Evolutionary conservation across 2,329 filamentous ascomycete genomes (phyloP).

Genomic region (Aspergillus sp.): DNA sequence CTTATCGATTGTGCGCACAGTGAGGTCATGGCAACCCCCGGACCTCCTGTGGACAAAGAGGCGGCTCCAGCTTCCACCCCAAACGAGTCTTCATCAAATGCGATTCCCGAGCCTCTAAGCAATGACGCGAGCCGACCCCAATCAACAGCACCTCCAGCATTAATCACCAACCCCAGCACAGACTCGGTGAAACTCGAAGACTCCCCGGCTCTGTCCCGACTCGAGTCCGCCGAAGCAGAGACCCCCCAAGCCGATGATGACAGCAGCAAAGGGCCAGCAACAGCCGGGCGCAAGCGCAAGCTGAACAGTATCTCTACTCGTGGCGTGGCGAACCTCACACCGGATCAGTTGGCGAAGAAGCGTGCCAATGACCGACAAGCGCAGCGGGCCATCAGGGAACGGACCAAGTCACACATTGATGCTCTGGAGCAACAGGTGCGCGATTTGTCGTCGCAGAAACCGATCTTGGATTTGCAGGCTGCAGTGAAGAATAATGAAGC

Average conservation of each 20-base stretch:
- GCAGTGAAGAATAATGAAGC: slow-evolving; percentile 69
- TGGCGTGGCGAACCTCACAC: slow-evolving; percentile 79
- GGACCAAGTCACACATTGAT: slow-evolving; percentile 75
- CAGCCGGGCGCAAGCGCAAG: slow-evolving; percentile 38
- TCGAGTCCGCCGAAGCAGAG: slow-evolving; percentile 18
- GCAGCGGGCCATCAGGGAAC: slow-evolving; percentile 75
- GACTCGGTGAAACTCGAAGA: slow-evolving; percentile 19
- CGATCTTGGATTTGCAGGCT: slow-evolving; percentile 74
- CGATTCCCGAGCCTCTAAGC: neutral
- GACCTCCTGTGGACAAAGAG: slow-evolving; percentile 21
- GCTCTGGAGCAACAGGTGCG: slow-evolving; percentile 63
- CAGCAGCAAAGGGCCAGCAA: slow-evolving; percentile 10
- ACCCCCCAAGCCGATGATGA: slow-evolving; percentile 10
- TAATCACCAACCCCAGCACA: slow-evolving; percentile 2
- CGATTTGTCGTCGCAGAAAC: slow-evolving; percentile 71
- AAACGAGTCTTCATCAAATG: slow-evolving; percentile 11
- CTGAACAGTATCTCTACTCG: slow-evolving; percentile 46
- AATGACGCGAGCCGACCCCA: slow-evolving; percentile 6
- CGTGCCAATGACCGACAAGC: slow-evolving; percentile 85
- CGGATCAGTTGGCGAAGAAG: slow-evolving; percentile 83
- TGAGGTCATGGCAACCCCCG: slow-evolving; percentile 30
- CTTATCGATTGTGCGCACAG: slow-evolving; percentile 16
- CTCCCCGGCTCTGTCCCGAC: slow-evolving; percentile 20
- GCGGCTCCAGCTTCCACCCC: slow-evolving; percentile 12
- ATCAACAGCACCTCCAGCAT: slow-evolving; percentile 3